These are phyloP conservation scores for Hyphodiscus hymeniophilus DNA, from an alignment of 495 filamentous ascomycete species.

Conservation along the genomic window DNA sequence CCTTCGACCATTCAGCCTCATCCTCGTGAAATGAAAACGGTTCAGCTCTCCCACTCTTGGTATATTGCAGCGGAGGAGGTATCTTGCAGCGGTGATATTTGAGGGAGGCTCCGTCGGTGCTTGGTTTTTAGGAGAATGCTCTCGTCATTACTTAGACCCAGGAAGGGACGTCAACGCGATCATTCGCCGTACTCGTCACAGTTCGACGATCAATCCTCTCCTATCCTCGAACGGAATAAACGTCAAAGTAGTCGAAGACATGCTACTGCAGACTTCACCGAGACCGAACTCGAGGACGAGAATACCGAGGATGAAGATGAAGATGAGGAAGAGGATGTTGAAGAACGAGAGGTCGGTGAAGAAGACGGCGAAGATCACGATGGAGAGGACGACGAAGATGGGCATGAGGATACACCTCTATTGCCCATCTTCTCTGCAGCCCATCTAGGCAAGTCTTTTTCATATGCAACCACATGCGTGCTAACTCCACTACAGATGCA, in stretches of 20 bases:
- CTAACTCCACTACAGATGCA: slow-evolving; percentile 38
- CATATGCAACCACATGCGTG: too few relatives aligned
- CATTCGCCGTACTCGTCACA: slow-evolving; percentile 43
- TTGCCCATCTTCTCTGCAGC: slow-evolving; percentile 78
- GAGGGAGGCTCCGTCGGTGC: not conserved
- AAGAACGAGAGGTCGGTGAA: slow-evolving; percentile 31
- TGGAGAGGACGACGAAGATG: slow-evolving; percentile 45
- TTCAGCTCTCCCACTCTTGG: too few relatives aligned
- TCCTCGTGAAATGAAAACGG: too few relatives aligned
- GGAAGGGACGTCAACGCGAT: slow-evolving; percentile 25
- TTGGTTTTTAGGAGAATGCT: slow-evolving; percentile 17
- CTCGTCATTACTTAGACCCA: slow-evolving; percentile 24
- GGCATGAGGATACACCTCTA: slow-evolving; percentile 49
- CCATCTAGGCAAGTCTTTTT: slow-evolving; percentile 54
- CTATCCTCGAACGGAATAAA: slow-evolving; percentile 18
- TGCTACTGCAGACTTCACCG: slow-evolving; percentile 50
- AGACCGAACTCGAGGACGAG: slow-evolving; percentile 41
- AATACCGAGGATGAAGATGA: slow-evolving; percentile 28
- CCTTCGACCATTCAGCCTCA: too few relatives aligned
- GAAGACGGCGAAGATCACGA: slow-evolving; percentile 36
- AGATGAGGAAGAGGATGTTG: slow-evolving; percentile 33
- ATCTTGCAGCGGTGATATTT: not conserved
- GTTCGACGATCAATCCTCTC: slow-evolving; percentile 26
- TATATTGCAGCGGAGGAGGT: too few relatives aligned
- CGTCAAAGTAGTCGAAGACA: slow-evolving; percentile 26